Evolutionary conservation across 2,329 filamentous ascomycete species (phyloP).

Genomic region (Gaeumannomyces tritici): DNA sequence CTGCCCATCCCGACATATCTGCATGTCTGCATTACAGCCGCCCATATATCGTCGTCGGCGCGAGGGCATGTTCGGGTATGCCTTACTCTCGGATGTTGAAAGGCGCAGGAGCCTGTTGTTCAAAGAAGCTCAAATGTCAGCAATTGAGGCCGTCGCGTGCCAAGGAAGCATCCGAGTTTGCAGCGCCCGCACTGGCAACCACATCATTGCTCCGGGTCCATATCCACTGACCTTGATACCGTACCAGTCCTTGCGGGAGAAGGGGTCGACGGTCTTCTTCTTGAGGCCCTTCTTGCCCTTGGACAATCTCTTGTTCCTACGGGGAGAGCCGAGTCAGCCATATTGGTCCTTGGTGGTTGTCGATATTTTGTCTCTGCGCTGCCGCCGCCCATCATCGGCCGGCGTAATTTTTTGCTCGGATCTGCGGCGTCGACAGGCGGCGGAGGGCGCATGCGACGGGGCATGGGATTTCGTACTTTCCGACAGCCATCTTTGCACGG

Average conservation of each 20-base stretch:
- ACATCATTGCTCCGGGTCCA: background rate
- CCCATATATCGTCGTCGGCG: conserved; percentile 1
- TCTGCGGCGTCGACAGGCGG: background rate
- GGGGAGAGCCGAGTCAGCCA: conserved; percentile 8
- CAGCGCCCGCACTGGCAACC: background rate
- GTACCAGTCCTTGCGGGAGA: conserved; percentile 99
- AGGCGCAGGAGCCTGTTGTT: conserved; percentile 71
- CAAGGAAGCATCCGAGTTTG: background rate
- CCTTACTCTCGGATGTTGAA: conserved; percentile 95
- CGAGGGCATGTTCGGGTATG: conserved; percentile 12
- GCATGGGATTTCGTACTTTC: conserved; percentile 36
- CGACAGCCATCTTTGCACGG: conserved; percentile 50
- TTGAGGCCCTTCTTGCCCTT: conserved; percentile 99
- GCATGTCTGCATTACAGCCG: background rate
- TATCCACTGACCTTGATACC: conserved; percentile 70
- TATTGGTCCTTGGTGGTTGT: conserved; percentile 4
- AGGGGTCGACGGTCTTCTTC: conserved; percentile 98
- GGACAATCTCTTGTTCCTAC: conserved; percentile 98
- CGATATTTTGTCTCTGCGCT: conserved; percentile 4
- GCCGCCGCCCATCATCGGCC: too few relatives aligned
- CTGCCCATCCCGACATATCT: background rate
- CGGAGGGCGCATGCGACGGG: background rate
- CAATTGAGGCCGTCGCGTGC: background rate
- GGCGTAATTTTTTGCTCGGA: background rate
- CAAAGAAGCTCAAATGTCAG: conserved; percentile 7